phyloP scores from a whole-genome alignment of 257 asterid species.

The Parsonsia alboflavescens region DNA sequence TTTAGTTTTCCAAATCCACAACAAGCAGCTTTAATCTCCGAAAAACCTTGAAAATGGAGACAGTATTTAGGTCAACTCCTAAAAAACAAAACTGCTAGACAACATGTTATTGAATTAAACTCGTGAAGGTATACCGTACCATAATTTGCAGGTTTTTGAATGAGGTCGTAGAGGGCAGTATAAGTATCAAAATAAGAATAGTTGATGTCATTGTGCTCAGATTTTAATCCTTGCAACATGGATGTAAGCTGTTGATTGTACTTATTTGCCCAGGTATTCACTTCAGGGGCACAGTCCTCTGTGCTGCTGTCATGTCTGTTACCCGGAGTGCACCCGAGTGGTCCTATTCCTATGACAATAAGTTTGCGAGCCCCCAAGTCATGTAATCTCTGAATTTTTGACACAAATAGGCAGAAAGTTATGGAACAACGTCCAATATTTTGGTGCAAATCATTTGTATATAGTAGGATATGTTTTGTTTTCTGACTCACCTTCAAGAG shows the following conservation, averaged over 20 bases:
- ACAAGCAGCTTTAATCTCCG: conserved; percentile 62
- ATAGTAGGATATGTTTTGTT: too few relatives aligned
- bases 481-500: conserved; percentile 39
- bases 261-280: conserved; percentile 44
- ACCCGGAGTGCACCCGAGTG: conserved; percentile 66
- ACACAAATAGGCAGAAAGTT: not conserved
- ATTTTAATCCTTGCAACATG: conserved; percentile 42
- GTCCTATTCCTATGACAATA: conserved; percentile 34
- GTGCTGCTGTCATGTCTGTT: conserved; percentile 31
- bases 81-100: not conserved
- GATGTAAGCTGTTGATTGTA: conserved; percentile 42
- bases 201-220: conserved; percentile 37
- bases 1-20: conserved; percentile 74
- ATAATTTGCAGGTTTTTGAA: conserved; percentile 42
- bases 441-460: not conserved
- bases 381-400: conserved; percentile 34
- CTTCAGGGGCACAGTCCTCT: conserved; percentile 44
- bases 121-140: conserved; percentile 49
- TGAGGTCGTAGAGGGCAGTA: conserved; percentile 31
- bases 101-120: not conserved
- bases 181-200: conserved; percentile 55
- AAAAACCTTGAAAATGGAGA: conserved; percentile 37
- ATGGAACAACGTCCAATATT: not conserved
- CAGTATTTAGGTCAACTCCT: not conserved
- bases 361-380: conserved; percentile 66